A percentile compares a stretch with the other conserved stretches of the same genome.
phyloP scores from a whole-genome alignment of 257 asterid species.

The Ballota nigra region DNA sequence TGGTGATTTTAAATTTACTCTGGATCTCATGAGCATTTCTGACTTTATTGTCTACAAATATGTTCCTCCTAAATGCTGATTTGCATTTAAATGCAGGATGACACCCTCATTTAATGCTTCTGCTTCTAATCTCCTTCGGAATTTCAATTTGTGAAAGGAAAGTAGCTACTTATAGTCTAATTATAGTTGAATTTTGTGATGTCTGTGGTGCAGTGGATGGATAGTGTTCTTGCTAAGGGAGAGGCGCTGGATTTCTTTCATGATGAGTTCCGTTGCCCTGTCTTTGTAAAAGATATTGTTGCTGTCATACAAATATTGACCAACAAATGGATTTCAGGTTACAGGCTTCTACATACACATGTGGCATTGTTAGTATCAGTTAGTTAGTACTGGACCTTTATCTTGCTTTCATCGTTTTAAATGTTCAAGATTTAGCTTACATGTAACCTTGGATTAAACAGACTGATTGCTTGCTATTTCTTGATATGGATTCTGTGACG shows the following conservation, averaged over 20 bases:
- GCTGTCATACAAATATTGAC: slow-evolving; percentile 40
- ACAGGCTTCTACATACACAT: slow-evolving; percentile 17
- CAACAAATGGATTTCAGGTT: slow-evolving; percentile 81
- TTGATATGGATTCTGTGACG: not conserved
- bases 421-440: not conserved
- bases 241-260: slow-evolving; percentile 63
- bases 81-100: not conserved
- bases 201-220: slow-evolving; percentile 77
- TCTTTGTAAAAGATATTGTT: slow-evolving; percentile 85
- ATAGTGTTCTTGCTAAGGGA: slow-evolving; percentile 71
- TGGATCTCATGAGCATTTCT: slow-evolving; percentile 5
- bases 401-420: not conserved
- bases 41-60: not conserved
- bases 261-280: slow-evolving; percentile 93
- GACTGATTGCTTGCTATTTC: slow-evolving; percentile 1
- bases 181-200: not conserved
- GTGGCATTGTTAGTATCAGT: not conserved
- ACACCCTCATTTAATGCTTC: not conserved
- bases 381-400: not conserved
- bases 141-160: not conserved
- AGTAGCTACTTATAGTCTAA: not conserved
- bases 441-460: not conserved
- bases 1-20: not conserved
- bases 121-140: not conserved
- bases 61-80: not conserved